phyloP scores from a whole-genome alignment of 352 stramenopile genomes.

The Phytophthora chlamydospora region DNA sequence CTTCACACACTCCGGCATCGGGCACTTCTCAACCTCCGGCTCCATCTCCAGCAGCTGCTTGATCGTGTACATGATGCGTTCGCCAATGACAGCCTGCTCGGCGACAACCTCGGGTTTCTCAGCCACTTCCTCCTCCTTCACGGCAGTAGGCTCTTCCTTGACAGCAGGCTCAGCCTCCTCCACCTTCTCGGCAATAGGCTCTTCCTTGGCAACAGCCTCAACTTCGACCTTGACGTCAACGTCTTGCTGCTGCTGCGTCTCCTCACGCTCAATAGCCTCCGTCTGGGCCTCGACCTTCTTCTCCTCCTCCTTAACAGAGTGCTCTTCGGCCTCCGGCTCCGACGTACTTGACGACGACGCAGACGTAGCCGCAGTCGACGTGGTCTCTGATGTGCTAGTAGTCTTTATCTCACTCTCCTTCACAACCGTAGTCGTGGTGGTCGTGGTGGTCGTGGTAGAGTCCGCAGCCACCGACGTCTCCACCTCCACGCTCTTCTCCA shows the following conservation, averaged over 20 bases:
- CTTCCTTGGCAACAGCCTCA: conserved; percentile 2
- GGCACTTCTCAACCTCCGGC: conserved; percentile 50
- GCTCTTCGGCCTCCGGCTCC: conserved; percentile 47
- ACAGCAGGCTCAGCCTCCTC: conserved; percentile 2
- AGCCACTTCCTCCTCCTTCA: conserved; percentile 17
- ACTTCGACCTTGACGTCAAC: conserved; percentile 26
- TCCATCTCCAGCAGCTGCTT: conserved; percentile 78
- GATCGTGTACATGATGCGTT: conserved; percentile 81
- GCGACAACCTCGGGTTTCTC: conserved; percentile 39
- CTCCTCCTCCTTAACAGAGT: conserved; percentile 16
- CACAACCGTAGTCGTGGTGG: conserved; percentile 7
- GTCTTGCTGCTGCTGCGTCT: conserved; percentile 36
- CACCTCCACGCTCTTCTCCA: conserved; percentile 28
- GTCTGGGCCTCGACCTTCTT: conserved; percentile 3
- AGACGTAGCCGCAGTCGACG: conserved; percentile 36
- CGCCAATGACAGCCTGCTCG: conserved; percentile 48
- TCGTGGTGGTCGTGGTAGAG: conserved; percentile 5
- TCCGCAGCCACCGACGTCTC: conserved; percentile 11
- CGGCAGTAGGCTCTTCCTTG: conserved; percentile 1
- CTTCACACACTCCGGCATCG: conserved; percentile 59
- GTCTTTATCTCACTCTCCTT: conserved; percentile 17
- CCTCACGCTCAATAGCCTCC: conserved; percentile 17
- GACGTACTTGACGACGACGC: conserved; percentile 34
- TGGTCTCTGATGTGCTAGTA: conserved; percentile 11
- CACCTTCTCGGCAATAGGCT: conserved; percentile 7